Conservation (phyloP, 257 asterid genomes). For the Echium plantagineum region DNA sequence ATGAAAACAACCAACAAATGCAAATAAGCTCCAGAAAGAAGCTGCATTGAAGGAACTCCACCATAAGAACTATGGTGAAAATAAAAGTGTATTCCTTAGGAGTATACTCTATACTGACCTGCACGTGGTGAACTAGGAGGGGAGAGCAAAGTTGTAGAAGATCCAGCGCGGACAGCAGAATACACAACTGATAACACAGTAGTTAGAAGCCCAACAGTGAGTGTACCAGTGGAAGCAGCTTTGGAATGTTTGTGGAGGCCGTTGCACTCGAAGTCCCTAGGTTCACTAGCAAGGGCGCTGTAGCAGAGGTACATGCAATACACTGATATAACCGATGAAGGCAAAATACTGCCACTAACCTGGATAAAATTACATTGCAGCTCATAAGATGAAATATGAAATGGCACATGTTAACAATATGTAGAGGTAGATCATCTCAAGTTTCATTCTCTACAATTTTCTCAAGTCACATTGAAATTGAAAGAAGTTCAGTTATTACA, state of each 20-base stretch:
- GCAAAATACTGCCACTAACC: slow-evolving; percentile 86
- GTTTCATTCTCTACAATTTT: too few relatives aligned
- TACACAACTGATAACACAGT: slow-evolving; percentile 76
- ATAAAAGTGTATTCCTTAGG: too few relatives aligned
- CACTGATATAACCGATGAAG: slow-evolving; percentile 74
- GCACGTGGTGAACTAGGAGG: slow-evolving; percentile 85
- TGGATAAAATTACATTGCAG: slow-evolving; percentile 10
- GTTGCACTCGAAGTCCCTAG: slow-evolving; percentile 78
- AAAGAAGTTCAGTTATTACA: too few relatives aligned
- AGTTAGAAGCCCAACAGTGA: slow-evolving; percentile 62
- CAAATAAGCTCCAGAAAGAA: not conserved
- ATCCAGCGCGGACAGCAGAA: slow-evolving; percentile 87
- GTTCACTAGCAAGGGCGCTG: slow-evolving; percentile 85
- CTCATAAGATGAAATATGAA: slow-evolving; percentile 2
- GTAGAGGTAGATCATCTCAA: too few relatives aligned
- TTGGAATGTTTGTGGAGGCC: slow-evolving; percentile 80
- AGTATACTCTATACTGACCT: slow-evolving; percentile 25
- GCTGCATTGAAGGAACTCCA: not conserved
- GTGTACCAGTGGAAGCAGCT: slow-evolving; percentile 72
- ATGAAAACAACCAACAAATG: slow-evolving; percentile 2
- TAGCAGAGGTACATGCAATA: slow-evolving; percentile 96
- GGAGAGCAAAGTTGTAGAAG: slow-evolving; percentile 74
- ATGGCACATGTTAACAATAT: too few relatives aligned
- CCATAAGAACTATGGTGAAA: too few relatives aligned
- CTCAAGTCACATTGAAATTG: too few relatives aligned